Base-by-base conservation (phyloP, 164 flowering plant species). In the Tinospora cordifolia region DNA sequence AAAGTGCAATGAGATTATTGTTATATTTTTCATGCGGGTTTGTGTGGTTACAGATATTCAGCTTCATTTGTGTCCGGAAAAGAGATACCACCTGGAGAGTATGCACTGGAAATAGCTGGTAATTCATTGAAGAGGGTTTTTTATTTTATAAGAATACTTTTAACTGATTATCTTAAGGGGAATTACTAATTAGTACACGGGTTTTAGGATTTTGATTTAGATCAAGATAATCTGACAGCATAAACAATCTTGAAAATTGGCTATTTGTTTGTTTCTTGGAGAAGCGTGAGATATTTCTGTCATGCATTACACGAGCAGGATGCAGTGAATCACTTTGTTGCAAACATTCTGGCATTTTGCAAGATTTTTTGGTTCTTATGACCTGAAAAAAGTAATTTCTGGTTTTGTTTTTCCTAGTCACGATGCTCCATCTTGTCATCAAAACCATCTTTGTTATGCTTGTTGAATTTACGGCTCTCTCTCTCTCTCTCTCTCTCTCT, bases 101-200 rank as follows among this genome's bases (percentile, higher is more conserved):
- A 94, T 87, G 87, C 83, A 72, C 77, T 91, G 3, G 89, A 84
- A 74, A 0, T 91, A 75, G 85, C 81, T 62, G 97, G 98, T 90
- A 81, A 63, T 58, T 49, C 44, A 36, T 17, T 36, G 67, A 12
- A 15, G 26, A 44, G 4, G 5, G 38, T 64, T 21, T 10, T 24
- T 3, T 22, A 54, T 19, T 54, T 30, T 44, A 0, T 54, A n/a
- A 22, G 22, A 25, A 6, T n/a, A 22, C n/a, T 8, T 19, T 7
- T 54, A 17, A 19, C 22, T 19, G n/a, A 54, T 54, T 54, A 30
- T 30, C n/a, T 21, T 7, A 19, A 54, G 24, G 8, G 60, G 21
- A 30, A 30, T 30, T 30, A 30, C 36, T 30, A 30, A 30, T n/a
- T n/a, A n/a, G n/a, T n/a, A 30, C 36, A 30, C 4, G 36, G 4